A percentile compares a stretch with the other conserved stretches of the same genome.
These are phyloP conservation scores for Cryoendolithus antarcticus DNA, from an alignment of 2,329 filamentous ascomycete species.

Conservation along the genomic window DNA sequence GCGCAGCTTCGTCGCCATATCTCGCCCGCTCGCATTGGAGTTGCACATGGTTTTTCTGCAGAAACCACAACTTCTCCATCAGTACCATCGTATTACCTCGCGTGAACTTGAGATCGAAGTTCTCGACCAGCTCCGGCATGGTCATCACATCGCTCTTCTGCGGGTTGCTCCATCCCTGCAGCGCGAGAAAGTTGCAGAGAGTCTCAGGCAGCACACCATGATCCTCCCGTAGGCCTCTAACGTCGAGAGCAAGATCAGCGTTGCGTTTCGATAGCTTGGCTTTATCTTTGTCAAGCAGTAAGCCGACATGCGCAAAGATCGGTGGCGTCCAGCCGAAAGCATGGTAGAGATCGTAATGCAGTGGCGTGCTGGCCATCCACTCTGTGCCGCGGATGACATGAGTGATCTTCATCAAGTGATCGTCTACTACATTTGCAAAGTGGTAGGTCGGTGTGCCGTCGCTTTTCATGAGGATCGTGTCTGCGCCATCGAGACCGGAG, in stretches of 20 bases:
- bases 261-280: conserved; percentile 63
- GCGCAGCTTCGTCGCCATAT: conserved; percentile 17
- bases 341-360: conserved; percentile 47
- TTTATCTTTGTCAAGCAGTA: conserved; percentile 35
- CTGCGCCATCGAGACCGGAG: conserved; percentile 47
- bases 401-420: conserved; percentile 88
- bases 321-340: conserved; percentile 39
- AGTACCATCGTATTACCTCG: conserved; percentile 79
- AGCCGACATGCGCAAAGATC: conserved; percentile 36
- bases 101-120: conserved; percentile 81
- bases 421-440: conserved; percentile 92
- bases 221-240: conserved; percentile 43
- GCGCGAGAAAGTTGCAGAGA: conserved; percentile 68
- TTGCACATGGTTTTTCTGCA: conserved; percentile 61
- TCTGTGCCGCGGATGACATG: conserved; percentile 92
- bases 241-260: conserved; percentile 39
- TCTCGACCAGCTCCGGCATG: conserved; percentile 54
- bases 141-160: conserved; percentile 57
- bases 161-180: conserved; percentile 71
- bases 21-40: conserved; percentile 35
- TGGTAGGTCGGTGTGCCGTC: conserved; percentile 95
- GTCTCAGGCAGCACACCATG: conserved; percentile 51
- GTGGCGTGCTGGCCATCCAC: conserved; percentile 91
- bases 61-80: conserved; percentile 64
- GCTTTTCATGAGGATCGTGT: conserved; percentile 81